Base-by-base conservation (phyloP, 805 yeast genomes). In the Huiozyma naganishii region DNA sequence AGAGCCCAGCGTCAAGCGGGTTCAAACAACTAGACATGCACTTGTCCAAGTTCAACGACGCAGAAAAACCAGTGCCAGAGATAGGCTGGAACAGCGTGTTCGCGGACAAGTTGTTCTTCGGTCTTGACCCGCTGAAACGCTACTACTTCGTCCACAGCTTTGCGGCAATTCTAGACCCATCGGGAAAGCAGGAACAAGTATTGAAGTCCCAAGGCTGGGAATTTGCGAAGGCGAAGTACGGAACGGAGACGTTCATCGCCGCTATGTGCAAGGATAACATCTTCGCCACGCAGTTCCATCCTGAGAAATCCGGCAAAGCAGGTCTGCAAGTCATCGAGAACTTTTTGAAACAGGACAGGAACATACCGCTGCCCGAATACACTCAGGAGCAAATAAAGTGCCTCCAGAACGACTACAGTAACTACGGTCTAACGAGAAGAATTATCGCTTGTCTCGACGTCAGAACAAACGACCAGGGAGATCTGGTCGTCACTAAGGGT, bases 221-320 rank as follows among this genome's bases (percentile, higher is more conserved):
- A 32, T 70, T 83, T 43, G 87, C 88, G 0, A 64, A 74, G 38
- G 76, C 92, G 1, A 69, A 65, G 43, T 92, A 92, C 62, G 95
- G 94, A 6, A 61, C 77, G 28, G 89, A 92, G 64, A 71, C 65
- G 41, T 92, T 89, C 54, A 68, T 92, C 48, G 94, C 97, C 11
- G 92, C 97, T 0, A 61, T 89, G 40, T 61, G 79, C 29, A 81
- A 73, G 55, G 86, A 73, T 46, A 89, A 87, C 49, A 69, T 90
- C 8, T 85, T 92, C 65, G 95, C 97, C 37, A 92, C 97, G 1
- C 99, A 92, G 63, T 92, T 92, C 64, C 99, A 92, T 65, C 99
- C 99, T n/a, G 99, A 92, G 60, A 92, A 92, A 63, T 86, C 96
- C 4, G 98, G 98, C 9, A 59, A 69, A 23, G 95, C 95, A 5